phyloP scores from a whole-genome alignment of 257 asterid genomes.

The Ocimum tenuiflorum region DNA sequence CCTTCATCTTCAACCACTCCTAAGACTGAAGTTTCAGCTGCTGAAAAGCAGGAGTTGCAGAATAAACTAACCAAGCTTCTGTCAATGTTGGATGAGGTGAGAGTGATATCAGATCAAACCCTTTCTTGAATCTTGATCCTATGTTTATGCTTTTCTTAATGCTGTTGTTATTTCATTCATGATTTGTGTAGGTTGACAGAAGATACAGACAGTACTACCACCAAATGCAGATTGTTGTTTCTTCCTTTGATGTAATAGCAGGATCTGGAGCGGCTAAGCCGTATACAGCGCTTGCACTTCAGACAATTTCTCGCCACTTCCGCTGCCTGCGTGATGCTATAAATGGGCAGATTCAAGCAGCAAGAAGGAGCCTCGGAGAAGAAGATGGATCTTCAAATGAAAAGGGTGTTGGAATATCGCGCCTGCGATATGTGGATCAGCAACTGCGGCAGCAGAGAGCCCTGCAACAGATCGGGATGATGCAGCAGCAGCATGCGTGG shows the following conservation, averaged over 20 bases:
- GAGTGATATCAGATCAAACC: neutral
- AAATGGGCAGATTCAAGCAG: constrained; percentile 49
- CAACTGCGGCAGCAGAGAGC: constrained; percentile 72
- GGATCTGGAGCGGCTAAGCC: constrained; percentile 75
- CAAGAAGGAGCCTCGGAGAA: constrained; percentile 61
- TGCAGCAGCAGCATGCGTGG: constrained; percentile 90
- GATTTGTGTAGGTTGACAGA: constrained; percentile 56
- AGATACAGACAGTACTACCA: constrained; percentile 77
- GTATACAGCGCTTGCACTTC: constrained; percentile 77
- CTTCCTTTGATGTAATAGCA: constrained; percentile 65
- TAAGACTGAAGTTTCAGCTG: constrained; percentile 48
- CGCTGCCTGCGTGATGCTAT: constrained; percentile 75
- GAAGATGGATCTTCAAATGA: constrained; percentile 47
- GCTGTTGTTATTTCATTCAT: constrained; percentile 1
- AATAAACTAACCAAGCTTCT: constrained; percentile 63
- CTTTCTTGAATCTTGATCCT: no score
- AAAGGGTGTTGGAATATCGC: constrained; percentile 58
- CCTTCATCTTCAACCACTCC: constrained; percentile 36
- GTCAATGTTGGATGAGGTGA: constrained; percentile 81
- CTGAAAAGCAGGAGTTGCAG: constrained; percentile 78
- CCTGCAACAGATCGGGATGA: constrained; percentile 77
- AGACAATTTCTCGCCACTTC: constrained; percentile 78
- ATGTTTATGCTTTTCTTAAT: no score
- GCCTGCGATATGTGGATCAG: constrained; percentile 68
- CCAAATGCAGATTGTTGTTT: constrained; percentile 76